Base-by-base conservation (phyloP, 331 rosid species). In the Arachis monticola region DNA sequence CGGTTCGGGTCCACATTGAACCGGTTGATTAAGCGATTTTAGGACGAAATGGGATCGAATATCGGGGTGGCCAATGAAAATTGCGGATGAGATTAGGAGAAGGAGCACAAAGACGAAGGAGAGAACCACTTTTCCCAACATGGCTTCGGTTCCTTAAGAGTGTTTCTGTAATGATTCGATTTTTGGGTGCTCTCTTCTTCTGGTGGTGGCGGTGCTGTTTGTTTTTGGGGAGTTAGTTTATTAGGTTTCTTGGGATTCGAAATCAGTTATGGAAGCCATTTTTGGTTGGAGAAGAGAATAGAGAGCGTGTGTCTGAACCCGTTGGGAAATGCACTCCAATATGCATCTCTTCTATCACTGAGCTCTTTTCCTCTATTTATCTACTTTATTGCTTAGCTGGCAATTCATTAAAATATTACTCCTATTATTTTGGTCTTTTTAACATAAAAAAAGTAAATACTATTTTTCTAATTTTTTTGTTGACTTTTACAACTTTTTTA, bases 21-120 rank as follows among this genome's bases (percentile, higher is more conserved):
- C 31, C 5, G 65, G 80, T 55, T 86, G 41, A 55, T 1, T 63
- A 14, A 8, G 7, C 22, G 87, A 62, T 41, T 85, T 79, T 4
- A 77, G 67, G 77, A 83, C 77, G 92, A 86, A 95, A 78, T 89
- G 85, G 11, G 96, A 89, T 72, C 97, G 81, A 77, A 88, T 64
- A 53, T 90, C 93, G 50, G 78, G 76, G 46, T 86, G 77, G 58
- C 93, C 92, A 46, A 83, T 80, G 78, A 82, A 89, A 59, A 90
- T 52, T 30, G 88, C 79, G 88, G 85, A 95, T 3, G 89, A 80
- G 73, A 87, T 11, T 30, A 90, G 46, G 59, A 92, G 89, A 0
- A 92, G 53, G 68, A 85, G 0, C 6, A 87, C 76, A 76, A 90
- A 83, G 7, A 63, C 30, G 77, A 90, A 53, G 6, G 82, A 82